These are phyloP conservation scores for Pleurotus pulmonarius DNA, from an alignment of 768 basidiomycete genomes.

Conservation along the genomic window DNA sequence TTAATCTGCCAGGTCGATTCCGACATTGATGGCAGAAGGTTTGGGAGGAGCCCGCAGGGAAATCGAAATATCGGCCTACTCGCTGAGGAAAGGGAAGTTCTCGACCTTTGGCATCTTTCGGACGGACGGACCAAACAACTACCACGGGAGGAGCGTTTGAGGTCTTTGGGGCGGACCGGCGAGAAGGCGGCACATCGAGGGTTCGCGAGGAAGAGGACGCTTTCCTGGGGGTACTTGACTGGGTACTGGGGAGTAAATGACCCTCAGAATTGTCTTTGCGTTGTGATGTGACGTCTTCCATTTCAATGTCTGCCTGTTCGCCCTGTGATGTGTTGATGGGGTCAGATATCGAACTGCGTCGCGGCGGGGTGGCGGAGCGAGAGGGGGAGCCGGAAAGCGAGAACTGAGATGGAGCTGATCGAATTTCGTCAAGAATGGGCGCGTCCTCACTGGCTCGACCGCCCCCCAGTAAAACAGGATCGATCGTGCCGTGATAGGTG, in stretches of 20 bases:
- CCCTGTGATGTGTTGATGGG: too few relatives aligned
- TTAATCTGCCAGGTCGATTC: background rate
- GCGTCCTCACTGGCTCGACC: background rate
- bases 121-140: background rate
- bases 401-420: too few relatives aligned
- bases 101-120: conserved; percentile 3
- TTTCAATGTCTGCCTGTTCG: too few relatives aligned
- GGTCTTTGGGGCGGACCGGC: background rate
- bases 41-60: background rate
- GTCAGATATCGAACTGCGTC: too few relatives aligned
- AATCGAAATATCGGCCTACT: background rate
- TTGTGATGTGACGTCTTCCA: too few relatives aligned
- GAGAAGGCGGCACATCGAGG: background rate
- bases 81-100: conserved; percentile 1
- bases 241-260: too few relatives aligned
- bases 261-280: too few relatives aligned
- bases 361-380: too few relatives aligned
- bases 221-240: too few relatives aligned
- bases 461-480: background rate
- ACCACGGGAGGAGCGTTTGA: background rate
- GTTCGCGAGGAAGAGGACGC: background rate
- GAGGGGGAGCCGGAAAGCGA: too few relatives aligned
- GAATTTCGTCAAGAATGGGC: background rate
- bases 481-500: background rate
- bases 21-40: conserved; percentile 2